Conservation (phyloP, 306 rosid species). For the Cicer chorassanicum region DNA sequence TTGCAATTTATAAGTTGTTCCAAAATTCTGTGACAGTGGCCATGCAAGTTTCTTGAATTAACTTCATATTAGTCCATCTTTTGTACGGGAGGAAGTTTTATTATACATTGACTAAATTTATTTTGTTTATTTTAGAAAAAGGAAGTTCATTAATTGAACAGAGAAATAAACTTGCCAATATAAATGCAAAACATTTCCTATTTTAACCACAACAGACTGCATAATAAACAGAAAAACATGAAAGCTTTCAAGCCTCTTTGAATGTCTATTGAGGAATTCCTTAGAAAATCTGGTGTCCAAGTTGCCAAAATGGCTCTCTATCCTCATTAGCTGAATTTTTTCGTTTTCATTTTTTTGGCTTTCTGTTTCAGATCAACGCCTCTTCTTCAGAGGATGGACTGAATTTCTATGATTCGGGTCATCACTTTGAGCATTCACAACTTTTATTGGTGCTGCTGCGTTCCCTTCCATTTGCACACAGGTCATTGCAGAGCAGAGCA, state of each 20-base stretch:
- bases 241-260: conserved; percentile 28
- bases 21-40: conserved; percentile 22
- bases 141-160: conserved; percentile 10
- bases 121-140: conserved; percentile 1
- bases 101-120: neutral
- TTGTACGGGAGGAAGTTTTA: neutral
- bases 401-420: conserved; percentile 97
- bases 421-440: conserved; percentile 93
- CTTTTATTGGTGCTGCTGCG: conserved; percentile 88
- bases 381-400: conserved; percentile 85
- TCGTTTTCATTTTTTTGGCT: conserved; percentile 14
- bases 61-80: conserved; percentile 41
- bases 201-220: conserved; percentile 8
- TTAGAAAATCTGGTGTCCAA: conserved; percentile 19
- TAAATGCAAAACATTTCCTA: conserved; percentile 6
- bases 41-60: conserved; percentile 21
- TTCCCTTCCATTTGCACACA: conserved; percentile 89
- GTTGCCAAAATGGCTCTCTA: conserved; percentile 28
- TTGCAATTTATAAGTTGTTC: conserved; percentile 12
- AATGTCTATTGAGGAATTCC: conserved; percentile 33
- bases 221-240: conserved; percentile 17
- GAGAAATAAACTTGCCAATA: conserved; percentile 28
- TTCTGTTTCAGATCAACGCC: conserved; percentile 78
- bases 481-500: conserved; percentile 84
- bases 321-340: conserved; percentile 12